Conservation (phyloP, 208 protist genomes). For the Wallacemonas collosoma region DNA sequence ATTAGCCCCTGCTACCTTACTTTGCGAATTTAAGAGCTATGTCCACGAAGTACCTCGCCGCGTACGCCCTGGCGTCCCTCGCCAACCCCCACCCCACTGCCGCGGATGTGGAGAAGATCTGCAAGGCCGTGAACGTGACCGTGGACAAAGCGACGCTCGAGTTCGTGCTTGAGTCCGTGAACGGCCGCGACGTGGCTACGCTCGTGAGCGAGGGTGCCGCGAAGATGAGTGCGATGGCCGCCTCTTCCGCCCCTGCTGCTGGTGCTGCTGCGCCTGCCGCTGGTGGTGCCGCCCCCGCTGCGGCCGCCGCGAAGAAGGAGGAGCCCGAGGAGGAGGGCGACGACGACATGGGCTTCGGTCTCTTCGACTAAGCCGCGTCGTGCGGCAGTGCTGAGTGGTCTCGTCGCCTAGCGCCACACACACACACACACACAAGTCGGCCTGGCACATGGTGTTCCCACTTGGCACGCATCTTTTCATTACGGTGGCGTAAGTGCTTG, state of each 20-base stretch:
- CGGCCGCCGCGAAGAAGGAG: constrained; percentile 56
- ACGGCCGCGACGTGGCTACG: constrained; percentile 69
- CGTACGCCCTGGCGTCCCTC: constrained; percentile 90
- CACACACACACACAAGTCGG: background rate
- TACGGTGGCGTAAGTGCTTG: background rate
- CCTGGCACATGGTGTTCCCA: background rate
- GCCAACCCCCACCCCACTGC: constrained; percentile 68
- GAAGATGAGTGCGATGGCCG: constrained; percentile 78
- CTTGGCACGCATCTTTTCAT: background rate
- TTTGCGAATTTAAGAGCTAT: constrained; percentile 25
- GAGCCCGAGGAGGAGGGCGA: constrained; percentile 84
- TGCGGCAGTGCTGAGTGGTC: background rate
- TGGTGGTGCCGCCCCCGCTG: constrained; percentile 38
- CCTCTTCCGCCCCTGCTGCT: constrained; percentile 39
- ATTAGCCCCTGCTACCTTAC: background rate
- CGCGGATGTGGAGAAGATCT: constrained; percentile 85
- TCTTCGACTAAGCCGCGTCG: constrained; percentile 73
- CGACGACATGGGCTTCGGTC: constrained; percentile 91
- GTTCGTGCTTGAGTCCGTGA: constrained; percentile 81
- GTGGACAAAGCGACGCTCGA: constrained; percentile 78
- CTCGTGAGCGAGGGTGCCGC: constrained; percentile 76
- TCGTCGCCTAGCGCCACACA: background rate
- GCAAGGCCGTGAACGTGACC: constrained; percentile 71
- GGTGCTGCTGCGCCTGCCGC: constrained; percentile 36
- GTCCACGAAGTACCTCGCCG: constrained; percentile 92